Evolutionary conservation across 148 eudicot genomes (phyloP), one percentile per base, ranked within the genome.

Genomic region (Beta vulgaris): DNA sequence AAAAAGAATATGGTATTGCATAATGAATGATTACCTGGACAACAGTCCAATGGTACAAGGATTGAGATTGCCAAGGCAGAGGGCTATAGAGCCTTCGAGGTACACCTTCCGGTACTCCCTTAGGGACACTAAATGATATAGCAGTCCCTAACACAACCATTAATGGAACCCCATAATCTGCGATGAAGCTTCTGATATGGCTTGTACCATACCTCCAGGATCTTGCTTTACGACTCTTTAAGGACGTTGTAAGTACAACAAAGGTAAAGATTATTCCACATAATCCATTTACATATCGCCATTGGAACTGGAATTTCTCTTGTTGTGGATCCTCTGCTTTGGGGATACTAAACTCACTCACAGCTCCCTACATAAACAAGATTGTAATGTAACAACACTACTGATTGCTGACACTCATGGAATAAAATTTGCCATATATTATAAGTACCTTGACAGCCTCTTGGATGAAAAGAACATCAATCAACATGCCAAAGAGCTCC

Each of bases 151-250:
- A 32, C 43, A 93, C 82, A 39, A 91, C 91, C 98, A 91, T 87
- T 42, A 88, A 58, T 35, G 98, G 98, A 76, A 93, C 98, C 18
- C 98, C 98, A 82, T 93, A 93, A 79, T 93, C 97, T 67, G 98
- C 98, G 73, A 86, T 78, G 44, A 91, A 86, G 73, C 95, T 83
- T 74, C 99, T 81, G 15, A 85, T 23, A 75, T 82, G 83, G 42
- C 91, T 86, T 82, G 88, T 82, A 43, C 91, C 90, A 74, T 86
- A 92, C 34, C 80, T 76, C 93, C 89, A 92, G 10, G 97, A 83
- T 78, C 97, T 86, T 34, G 92, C 93, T 62, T 72, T 82, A 74
- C 89, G 84, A 53, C 91, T 90, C 76, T 87, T 86, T 29, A 92
- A 74, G 60, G 88, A 77, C 35, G 88, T 87, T 23, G 68, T 76